Evolutionary conservation across 768 basidiomycete species (phyloP).

Genomic region (Rhizopogon vesiculosus): DNA sequence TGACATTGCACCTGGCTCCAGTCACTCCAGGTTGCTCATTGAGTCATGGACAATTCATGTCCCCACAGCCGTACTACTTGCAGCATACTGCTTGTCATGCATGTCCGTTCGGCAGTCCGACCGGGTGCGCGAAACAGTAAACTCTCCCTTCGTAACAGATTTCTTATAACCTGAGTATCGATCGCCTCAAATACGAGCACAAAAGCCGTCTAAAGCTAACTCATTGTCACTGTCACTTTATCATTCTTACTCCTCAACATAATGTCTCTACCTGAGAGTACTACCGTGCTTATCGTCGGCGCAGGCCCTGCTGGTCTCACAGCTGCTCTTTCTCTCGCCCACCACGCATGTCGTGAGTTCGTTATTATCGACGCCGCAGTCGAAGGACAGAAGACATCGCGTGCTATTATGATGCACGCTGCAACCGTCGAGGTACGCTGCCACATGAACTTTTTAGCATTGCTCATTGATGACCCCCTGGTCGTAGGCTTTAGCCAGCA

Average conservation of each 20-base stretch:
- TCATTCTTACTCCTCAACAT: background rate
- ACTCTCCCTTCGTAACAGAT: background rate
- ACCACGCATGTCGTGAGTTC: slow-evolving; percentile 23
- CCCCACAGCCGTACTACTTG: background rate
- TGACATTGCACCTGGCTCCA: background rate
- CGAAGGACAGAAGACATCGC: slow-evolving; percentile 28
- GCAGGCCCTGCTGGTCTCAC: slow-evolving; percentile 48
- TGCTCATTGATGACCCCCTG: slow-evolving; percentile 6
- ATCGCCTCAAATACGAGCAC: background rate
- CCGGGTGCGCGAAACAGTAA: background rate
- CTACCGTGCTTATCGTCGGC: slow-evolving; percentile 45
- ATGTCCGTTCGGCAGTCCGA: background rate
- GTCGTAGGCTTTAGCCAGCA: slow-evolving; percentile 37
- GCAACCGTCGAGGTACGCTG: slow-evolving; percentile 41
- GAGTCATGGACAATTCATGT: no score
- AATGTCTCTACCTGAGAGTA: background rate
- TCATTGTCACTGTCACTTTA: background rate
- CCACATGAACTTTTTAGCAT: background rate
- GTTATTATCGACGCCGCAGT: slow-evolving; percentile 32
- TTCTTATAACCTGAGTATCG: background rate
- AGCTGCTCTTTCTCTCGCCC: slow-evolving; percentile 40
- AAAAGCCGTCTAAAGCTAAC: background rate
- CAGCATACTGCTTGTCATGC: no score
- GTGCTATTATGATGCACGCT: slow-evolving; percentile 40
- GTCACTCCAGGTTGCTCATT: background rate